phyloP scores from a whole-genome alignment of 2,329 filamentous ascomycete species.

The Ascochyta lentis region DNA sequence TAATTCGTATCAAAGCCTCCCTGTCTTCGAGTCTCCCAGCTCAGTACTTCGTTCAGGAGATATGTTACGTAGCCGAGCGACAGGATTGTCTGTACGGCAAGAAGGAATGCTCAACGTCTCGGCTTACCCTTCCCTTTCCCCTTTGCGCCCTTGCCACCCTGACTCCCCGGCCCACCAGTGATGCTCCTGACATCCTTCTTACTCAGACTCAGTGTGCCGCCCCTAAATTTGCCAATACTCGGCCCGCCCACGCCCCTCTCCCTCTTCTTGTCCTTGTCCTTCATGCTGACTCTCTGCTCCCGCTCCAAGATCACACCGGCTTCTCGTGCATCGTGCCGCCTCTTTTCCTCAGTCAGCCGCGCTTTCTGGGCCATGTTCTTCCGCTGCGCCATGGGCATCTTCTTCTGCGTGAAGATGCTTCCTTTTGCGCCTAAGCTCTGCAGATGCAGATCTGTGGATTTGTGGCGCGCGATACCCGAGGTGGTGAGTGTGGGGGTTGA shows the following conservation, averaged over 20 bases:
- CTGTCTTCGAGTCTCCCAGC: too few relatives aligned
- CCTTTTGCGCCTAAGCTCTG: constrained; percentile 79
- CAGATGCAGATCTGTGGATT: constrained; percentile 83
- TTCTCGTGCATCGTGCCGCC: constrained; percentile 81
- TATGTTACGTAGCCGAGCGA: too few relatives aligned
- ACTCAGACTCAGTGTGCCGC: constrained; percentile 80
- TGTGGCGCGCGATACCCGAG: constrained; percentile 75
- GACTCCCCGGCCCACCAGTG: constrained; percentile 58
- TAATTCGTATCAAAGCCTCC: too few relatives aligned
- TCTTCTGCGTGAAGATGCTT: constrained; percentile 77
- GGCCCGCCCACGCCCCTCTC: constrained; percentile 75
- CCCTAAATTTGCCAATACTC: constrained; percentile 78
- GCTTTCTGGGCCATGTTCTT: constrained; percentile 81
- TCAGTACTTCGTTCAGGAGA: too few relatives aligned
- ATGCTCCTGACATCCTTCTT: constrained; percentile 77
- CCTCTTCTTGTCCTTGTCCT: constrained; percentile 58
- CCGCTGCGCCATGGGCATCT: constrained; percentile 87
- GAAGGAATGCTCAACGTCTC: neutral
- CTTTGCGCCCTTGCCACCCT: constrained; percentile 22
- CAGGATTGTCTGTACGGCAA: too few relatives aligned
- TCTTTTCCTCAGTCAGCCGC: constrained; percentile 68
- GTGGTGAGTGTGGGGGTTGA: constrained; percentile 51
- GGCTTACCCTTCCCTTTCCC: constrained; percentile 19
- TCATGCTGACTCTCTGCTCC: constrained; percentile 49
- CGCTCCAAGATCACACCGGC: constrained; percentile 88